Conservation (phyloP, 805 yeast genomes). For the Ogataea philodendri region DNA sequence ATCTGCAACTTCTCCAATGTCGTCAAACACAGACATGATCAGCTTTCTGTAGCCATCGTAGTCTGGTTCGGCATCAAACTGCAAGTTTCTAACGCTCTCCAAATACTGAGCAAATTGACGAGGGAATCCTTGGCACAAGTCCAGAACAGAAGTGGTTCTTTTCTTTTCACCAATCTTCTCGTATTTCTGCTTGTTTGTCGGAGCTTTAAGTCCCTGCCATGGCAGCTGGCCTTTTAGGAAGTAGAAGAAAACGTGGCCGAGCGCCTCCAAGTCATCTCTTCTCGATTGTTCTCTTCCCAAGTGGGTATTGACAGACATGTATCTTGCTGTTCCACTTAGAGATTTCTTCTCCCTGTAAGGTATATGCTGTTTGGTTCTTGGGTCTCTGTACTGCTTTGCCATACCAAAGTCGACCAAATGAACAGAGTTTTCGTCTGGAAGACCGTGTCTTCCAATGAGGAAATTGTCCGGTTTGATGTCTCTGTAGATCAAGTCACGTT, state of each 20-base stretch:
- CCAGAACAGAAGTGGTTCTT: conserved; percentile 82
- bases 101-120: conserved; percentile 90
- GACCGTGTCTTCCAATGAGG: conserved; percentile 83
- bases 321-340: conserved; percentile 96
- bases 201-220: conserved; percentile 99
- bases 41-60: conserved; percentile 81
- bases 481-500: conserved; percentile 86
- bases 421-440: conserved; percentile 79
- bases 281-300: conserved; percentile 96
- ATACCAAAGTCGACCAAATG: conserved; percentile 96
- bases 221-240: conserved; percentile 92
- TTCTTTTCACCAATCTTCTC: conserved; percentile 97
- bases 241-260: conserved; percentile 96
- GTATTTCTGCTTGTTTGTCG: conserved; percentile 95
- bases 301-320: conserved; percentile 97
- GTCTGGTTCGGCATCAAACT: conserved; percentile 92
- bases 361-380: conserved; percentile 90
- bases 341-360: conserved; percentile 97
- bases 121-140: conserved; percentile 85
- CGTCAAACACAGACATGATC: conserved; percentile 73
- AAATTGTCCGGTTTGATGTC: conserved; percentile 98
- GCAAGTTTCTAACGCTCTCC: conserved; percentile 81
- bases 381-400: conserved; percentile 98
- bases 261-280: conserved; percentile 92
- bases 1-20: conserved; percentile 69